Base-by-base conservation (phyloP, 1,284 basidiomycete species). In the Melampsora americana region DNA sequence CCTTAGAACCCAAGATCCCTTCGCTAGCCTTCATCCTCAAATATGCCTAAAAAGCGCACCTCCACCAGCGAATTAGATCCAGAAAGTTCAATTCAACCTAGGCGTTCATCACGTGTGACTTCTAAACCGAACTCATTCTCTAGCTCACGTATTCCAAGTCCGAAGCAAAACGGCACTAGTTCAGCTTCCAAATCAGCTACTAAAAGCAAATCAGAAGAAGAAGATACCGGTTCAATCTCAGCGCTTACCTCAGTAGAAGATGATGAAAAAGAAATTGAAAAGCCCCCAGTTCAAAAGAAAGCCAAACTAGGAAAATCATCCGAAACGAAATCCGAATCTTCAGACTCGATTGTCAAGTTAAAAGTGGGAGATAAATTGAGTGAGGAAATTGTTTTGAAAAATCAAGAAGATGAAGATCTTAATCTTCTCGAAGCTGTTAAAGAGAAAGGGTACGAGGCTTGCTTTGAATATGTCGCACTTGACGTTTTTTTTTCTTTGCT, bases 331-430 rank as follows among this genome's bases (percentile, higher is more conserved):
- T 5, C 60, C 9, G 32, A 30, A 18, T 62, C 60, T 28, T 35
- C 35, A 35, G 18, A 7, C 30, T 35, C 32, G 23, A 62, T 4
- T 23, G 18, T 18, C 18, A 65, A 62, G 9, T 61, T 78, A n/a
- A 60, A 71, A 42, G 67, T 78, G 28, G 77, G 77, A 0, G 74
- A 78, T 42, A 32, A 23, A 5, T 62, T 78, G 3, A 69, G 70
- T 9, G 77, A 78, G 28, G 66, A 66, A 7, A 67, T 78, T 23
- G 46, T 60, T n/a, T 77, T 78, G 39, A 77, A 77, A 66, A 77
- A 78, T 70, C 75, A 78, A 56, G 53, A 59, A 18, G 75, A 77
- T 66, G 69, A 78, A 64, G 67, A 70, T 39, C 66, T 78, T 18
- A 62, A 56, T 28, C 62, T 77, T 26, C 53, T 77, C 5, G 77